phyloP scores from a whole-genome alignment of 805 yeast genomes.

The Zygotorulaspora florentina region DNA sequence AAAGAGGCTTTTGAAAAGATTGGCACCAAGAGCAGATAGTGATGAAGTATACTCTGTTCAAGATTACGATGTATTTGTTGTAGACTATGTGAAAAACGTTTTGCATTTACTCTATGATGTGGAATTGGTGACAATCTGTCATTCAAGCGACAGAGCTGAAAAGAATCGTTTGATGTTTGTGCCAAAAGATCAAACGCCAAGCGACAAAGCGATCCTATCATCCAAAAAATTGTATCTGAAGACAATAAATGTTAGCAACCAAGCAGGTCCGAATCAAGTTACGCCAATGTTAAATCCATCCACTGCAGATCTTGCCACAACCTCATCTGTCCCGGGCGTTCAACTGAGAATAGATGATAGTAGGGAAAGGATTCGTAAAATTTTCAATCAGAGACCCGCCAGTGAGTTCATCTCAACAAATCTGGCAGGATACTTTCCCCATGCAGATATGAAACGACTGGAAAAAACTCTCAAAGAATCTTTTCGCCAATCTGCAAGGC shows the following conservation, averaged over 20 bases:
- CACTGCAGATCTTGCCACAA: constrained; percentile 16
- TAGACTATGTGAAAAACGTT: constrained; percentile 40
- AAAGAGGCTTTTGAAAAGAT: constrained; percentile 56
- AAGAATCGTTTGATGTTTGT: constrained; percentile 68
- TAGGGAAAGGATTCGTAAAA: constrained; percentile 34
- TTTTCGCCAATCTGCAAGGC: constrained; percentile 67
- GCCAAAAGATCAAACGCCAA: constrained; percentile 58
- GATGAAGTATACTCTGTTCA: constrained; percentile 29
- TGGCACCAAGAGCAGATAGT: constrained; percentile 32
- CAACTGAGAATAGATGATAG: constrained; percentile 27
- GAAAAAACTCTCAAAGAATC: constrained; percentile 81
- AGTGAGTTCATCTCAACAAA: constrained; percentile 87
- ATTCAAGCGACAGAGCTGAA: constrained; percentile 65
- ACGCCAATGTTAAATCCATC: background rate
- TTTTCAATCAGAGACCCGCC: constrained; percentile 90
- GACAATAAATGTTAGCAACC: constrained; percentile 21
- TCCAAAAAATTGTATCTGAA: constrained; percentile 45
- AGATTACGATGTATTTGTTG: constrained; percentile 58
- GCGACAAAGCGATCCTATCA: constrained; percentile 52
- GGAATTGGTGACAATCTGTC: constrained; percentile 78
- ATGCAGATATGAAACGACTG: constrained; percentile 63
- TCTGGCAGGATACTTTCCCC: constrained; percentile 87
- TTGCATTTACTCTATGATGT: constrained; percentile 60
- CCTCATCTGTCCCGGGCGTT: constrained; percentile 13
- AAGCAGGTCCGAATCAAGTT: constrained; percentile 7